A percentile compares a stretch with the other conserved stretches of the same genome.
Evolutionary conservation across 2,329 filamentous ascomycete genomes (phyloP).

Genomic region (Alternaria infectoria): DNA sequence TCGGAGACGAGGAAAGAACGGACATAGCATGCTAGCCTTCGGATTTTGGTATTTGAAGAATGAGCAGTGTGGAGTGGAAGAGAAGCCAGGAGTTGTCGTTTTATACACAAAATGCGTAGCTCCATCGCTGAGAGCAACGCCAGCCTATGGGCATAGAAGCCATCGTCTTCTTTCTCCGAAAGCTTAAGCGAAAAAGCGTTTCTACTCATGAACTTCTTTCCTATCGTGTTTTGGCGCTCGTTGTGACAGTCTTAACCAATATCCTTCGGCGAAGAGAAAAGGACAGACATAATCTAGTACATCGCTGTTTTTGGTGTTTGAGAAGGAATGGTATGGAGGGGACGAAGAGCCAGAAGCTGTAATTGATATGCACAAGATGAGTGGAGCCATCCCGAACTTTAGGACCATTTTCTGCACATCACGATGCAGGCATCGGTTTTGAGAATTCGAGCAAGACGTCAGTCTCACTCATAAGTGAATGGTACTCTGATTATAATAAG

Average conservation of each 20-base stretch:
- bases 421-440: background rate
- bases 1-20: no score
- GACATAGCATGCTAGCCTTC: no score
- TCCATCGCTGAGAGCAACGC: no score
- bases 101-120: background rate
- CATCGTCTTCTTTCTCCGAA: fast-evolving
- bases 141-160: background rate
- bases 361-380: background rate
- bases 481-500: background rate
- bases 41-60: no score
- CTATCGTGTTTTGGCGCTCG: background rate
- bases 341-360: background rate
- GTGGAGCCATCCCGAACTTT: background rate
- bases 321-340: background rate
- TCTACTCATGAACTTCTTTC: background rate
- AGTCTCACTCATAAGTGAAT: background rate
- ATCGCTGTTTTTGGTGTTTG: background rate
- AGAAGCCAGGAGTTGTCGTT: background rate
- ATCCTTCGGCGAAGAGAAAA: background rate
- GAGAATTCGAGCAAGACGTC: background rate
- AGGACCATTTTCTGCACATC: background rate
- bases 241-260: background rate
- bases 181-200: background rate
- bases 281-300: background rate
- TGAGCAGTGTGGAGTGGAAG: background rate